These are phyloP conservation scores for Phyllosticta citribraziliensis DNA, from an alignment of 2,329 filamentous ascomycete genomes.

Conservation along the genomic window DNA sequence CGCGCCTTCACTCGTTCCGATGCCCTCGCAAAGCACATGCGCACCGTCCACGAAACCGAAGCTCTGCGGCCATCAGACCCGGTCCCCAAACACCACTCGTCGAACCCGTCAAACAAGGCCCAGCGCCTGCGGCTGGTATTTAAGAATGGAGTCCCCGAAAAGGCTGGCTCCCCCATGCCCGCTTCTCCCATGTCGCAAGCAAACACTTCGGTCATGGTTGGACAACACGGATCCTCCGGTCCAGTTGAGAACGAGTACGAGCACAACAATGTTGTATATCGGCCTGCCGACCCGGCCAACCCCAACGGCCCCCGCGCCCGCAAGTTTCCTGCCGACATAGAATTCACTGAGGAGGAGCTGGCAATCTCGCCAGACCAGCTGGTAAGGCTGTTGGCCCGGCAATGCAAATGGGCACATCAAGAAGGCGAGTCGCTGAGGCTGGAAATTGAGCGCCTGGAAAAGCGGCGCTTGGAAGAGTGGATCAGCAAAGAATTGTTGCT, in stretches of 20 bases:
- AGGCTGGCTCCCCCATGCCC: conserved; percentile 25
- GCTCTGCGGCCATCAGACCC: conserved; percentile 68
- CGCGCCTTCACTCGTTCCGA: conserved; percentile 93
- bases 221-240: conserved; percentile 14
- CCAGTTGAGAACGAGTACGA: conserved; percentile 29
- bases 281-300: conserved; percentile 46
- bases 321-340: conserved; percentile 46
- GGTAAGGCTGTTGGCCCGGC: conserved; percentile 51
- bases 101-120: conserved; percentile 36
- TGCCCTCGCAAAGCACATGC: conserved; percentile 95
- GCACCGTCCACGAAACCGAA: conserved; percentile 96
- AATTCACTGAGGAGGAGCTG: conserved; percentile 58
- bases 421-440: conserved; percentile 54
- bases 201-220: conserved; percentile 6
- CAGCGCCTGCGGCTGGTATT: conserved; percentile 36
- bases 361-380: conserved; percentile 56
- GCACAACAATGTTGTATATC: conserved; percentile 49
- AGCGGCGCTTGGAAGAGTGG: conserved; percentile 62
- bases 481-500: conserved; percentile 68
- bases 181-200: conserved; percentile 21
- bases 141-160: conserved; percentile 22
- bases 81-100: conserved; percentile 53
- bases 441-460: conserved; percentile 59
- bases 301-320: conserved; percentile 46
- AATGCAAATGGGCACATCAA: conserved; percentile 62